Base-by-base conservation (phyloP, 2,329 filamentous ascomycete genomes). In the Aureobasidium sp. region DNA sequence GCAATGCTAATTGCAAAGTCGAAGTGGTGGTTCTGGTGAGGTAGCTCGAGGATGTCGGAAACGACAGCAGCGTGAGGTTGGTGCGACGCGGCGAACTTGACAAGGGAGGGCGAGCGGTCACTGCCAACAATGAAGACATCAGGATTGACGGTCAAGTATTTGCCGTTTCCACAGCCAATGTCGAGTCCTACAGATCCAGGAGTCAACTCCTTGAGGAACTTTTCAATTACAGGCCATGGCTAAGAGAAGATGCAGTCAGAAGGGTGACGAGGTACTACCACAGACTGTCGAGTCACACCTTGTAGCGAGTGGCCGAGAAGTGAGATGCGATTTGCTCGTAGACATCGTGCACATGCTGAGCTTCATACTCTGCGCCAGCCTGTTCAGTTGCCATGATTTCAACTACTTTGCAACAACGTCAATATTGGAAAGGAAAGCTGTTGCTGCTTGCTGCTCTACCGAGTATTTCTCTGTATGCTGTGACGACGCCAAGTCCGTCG, bases 1-100 rank as follows among this genome's bases (percentile, higher is more conserved):
- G 94, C 94, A 69, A 99, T 92, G 69, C 88, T 94, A 66, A 97
- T 94, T 62, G 85, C 91, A 73, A 97, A 97, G 75, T 97, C 93
- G 71, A 89, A 89, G 69, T 78, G 65, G 66, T 72, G 63, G 8
- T 68, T 63, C 13, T 84, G 88, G 73, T 96, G 93, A 4, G 94
- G 94, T 25, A 97, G 81, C n/a, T 81, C 80, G 9, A 97, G 81
- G 54, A 86, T 88, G 73, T 97, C 93, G 39, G 92, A 92, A 42
- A 96, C 86, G 36, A 91, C 74, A 21, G 87, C 84, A 64, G 87
- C 83, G 67, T 89, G 87, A 7, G 83, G 83, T 62, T 81, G 74
- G 66, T 83, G 81, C 58, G 81, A 75, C 45, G 73, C 72, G 21
- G 85, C 86, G 67, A 88, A 85, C 41, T 76, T 76, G 61, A 79